phyloP scores from a whole-genome alignment of 257 asterid genomes.

The Fraxinus americana region DNA sequence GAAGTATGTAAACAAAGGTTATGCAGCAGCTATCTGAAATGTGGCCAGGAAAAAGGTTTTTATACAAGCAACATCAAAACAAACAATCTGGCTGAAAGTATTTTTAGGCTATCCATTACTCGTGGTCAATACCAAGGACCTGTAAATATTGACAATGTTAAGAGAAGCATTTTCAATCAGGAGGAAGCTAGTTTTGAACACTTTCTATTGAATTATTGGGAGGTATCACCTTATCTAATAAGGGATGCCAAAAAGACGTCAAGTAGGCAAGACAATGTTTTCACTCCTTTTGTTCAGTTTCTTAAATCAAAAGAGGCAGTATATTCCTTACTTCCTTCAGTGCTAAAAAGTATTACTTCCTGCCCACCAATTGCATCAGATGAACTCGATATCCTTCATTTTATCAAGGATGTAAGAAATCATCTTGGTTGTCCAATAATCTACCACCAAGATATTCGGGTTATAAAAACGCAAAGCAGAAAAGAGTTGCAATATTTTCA shows the following conservation, averaged over 20 bases:
- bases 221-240: slow-evolving; percentile 53
- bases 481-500: slow-evolving; percentile 63
- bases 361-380: slow-evolving; percentile 75
- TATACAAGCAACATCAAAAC: slow-evolving; percentile 40
- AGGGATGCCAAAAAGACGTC: slow-evolving; percentile 39
- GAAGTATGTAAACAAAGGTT: slow-evolving; percentile 41
- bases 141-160: slow-evolving; percentile 29
- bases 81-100: slow-evolving; percentile 55
- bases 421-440: slow-evolving; percentile 65
- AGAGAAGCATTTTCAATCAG: slow-evolving; percentile 41
- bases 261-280: slow-evolving; percentile 30
- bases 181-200: slow-evolving; percentile 38
- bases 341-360: slow-evolving; percentile 51
- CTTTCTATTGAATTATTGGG: slow-evolving; percentile 64
- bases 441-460: slow-evolving; percentile 74
- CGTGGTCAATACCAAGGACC: slow-evolving; percentile 19
- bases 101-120: slow-evolving; percentile 59
- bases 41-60: slow-evolving; percentile 25
- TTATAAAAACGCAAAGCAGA: slow-evolving; percentile 46
- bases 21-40: slow-evolving; percentile 20
- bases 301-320: slow-evolving; percentile 45
- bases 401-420: slow-evolving; percentile 53
- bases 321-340: slow-evolving; percentile 44
- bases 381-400: slow-evolving; percentile 57
- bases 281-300: slow-evolving; percentile 45